Evolutionary conservation across 1,139 yeast genomes (phyloP), one percentile per base, ranked within the genome.

Genomic region (Suhomyces ambrosiae): DNA sequence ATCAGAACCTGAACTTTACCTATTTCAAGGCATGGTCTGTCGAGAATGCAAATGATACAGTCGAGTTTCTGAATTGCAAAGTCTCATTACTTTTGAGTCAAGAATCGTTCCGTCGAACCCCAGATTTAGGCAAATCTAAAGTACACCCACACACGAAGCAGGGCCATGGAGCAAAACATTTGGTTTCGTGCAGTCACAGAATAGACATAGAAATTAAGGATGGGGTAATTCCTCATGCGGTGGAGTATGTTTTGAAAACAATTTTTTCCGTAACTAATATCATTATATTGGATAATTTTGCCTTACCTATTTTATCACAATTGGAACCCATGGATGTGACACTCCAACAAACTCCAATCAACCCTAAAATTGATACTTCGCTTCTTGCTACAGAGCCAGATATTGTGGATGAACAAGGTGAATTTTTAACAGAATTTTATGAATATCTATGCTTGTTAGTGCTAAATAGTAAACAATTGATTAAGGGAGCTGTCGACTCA

Each of bases 131-230:
- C 5, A 24, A 18, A 2, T 38, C 47, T 3, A 48, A 43, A 33
- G 48, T 45, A 24, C 28, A 53, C 12, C 35, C 46, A 4, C 48
- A 45, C 7, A 40, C 51, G 8, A 57, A 56, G 29, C 37, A 35
- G 16, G 62, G 62, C 12, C 62, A 57, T 34, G 62, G 62, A 0
- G 40, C 59, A 2, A 37, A 44, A 25, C 38, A 46, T 21, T 35
- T 38, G 22, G 56, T 47, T 8, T 38, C 52, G 3, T 47, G 39
- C 36, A 40, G 38, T 30, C 41, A 52, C 37, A 32, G 36, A 10
- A 40, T 53, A n/a, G 28, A 39, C 7, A 33, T 52, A 10, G 35
- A 38, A 6, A 19, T 33, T 6, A 17, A 7, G 3, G 10, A 9
- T 7, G 18, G 14, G 3, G 13, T 22, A 3, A 17, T 37, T 9